Conservation (phyloP, 2,329 filamentous ascomycete species). For the Ceratocystis cacaofunesta region DNA sequence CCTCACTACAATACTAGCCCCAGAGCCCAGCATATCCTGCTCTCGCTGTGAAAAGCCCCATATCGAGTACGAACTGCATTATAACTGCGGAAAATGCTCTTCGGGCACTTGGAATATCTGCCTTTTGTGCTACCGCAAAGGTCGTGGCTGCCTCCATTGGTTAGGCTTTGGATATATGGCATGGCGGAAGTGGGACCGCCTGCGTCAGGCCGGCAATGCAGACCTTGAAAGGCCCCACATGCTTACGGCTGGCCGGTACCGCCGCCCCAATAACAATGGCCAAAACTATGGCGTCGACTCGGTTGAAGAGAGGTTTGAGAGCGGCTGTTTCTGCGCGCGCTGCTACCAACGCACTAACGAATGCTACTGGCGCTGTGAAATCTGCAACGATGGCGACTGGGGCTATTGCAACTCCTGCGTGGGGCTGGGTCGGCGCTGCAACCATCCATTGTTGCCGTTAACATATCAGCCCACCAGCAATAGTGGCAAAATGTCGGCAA, state of each 20-base stretch:
- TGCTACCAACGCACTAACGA: constrained; percentile 62
- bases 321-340: constrained; percentile 69
- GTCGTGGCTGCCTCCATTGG: constrained; percentile 72
- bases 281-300: constrained; percentile 40
- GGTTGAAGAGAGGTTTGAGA: constrained; percentile 55
- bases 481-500: constrained; percentile 15
- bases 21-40: constrained; percentile 61
- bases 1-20: neutral
- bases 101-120: constrained; percentile 66
- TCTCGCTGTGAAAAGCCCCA: constrained; percentile 52
- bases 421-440: constrained; percentile 66
- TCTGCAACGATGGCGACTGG: constrained; percentile 88
- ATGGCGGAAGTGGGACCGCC: constrained; percentile 48
- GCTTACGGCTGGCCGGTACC: constrained; percentile 42
- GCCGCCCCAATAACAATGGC: constrained; percentile 26
- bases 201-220: constrained; percentile 23
- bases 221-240: constrained; percentile 39
- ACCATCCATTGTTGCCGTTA: constrained; percentile 65
- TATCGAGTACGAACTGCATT: constrained; percentile 77
- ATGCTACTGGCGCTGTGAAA: constrained; percentile 79
- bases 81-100: constrained; percentile 60
- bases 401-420: constrained; percentile 84
- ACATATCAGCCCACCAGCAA: constrained; percentile 37
- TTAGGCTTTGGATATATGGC: constrained; percentile 71
- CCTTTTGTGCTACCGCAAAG: constrained; percentile 59